These are phyloP conservation scores for Xenoacremonium recifei DNA, from an alignment of 2,329 filamentous ascomycete species.

Conservation along the genomic window DNA sequence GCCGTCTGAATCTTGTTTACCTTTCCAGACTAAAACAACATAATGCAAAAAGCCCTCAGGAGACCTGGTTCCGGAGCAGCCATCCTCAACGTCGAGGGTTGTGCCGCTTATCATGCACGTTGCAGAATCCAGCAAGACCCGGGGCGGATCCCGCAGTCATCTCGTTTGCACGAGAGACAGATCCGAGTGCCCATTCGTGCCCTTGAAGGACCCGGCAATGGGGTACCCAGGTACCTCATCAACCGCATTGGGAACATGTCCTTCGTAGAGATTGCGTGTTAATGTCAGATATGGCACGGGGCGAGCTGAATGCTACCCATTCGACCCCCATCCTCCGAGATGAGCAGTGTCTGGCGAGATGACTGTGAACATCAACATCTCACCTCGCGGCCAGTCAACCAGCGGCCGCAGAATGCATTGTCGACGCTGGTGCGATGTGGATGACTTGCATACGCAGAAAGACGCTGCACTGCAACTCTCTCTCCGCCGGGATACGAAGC, in stretches of 20 bases:
- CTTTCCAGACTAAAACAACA: too few relatives aligned
- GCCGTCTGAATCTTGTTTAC: background rate
- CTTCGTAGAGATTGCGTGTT: slow-evolving; percentile 18
- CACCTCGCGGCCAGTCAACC: slow-evolving; percentile 20
- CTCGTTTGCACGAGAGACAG: slow-evolving; percentile 19
- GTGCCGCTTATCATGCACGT: slow-evolving; percentile 31
- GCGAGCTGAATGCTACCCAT: slow-evolving; percentile 25
- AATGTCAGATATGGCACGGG: slow-evolving; percentile 10
- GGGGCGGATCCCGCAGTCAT: slow-evolving; percentile 18
- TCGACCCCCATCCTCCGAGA: slow-evolving; percentile 5
- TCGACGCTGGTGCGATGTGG: slow-evolving; percentile 12
- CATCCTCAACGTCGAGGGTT: slow-evolving; percentile 12
- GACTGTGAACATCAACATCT: slow-evolving; percentile 19
- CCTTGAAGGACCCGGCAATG: slow-evolving; percentile 1
- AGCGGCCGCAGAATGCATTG: slow-evolving; percentile 16
- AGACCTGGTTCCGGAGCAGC: too few relatives aligned
- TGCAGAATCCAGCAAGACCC: slow-evolving; percentile 22
- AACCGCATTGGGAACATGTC: slow-evolving; percentile 11
- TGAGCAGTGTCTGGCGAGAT: slow-evolving; percentile 20
- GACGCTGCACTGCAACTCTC: slow-evolving; percentile 14
- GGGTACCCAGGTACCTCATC: slow-evolving; percentile 1
- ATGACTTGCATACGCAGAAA: slow-evolving; percentile 23
- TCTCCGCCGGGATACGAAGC: slow-evolving; percentile 13
- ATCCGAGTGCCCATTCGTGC: slow-evolving; percentile 22
- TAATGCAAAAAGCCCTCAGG: too few relatives aligned